These are phyloP conservation scores for Gilbertella persicaria DNA, from an alignment of 371 early-diverging fungal species.

Conservation along the genomic window DNA sequence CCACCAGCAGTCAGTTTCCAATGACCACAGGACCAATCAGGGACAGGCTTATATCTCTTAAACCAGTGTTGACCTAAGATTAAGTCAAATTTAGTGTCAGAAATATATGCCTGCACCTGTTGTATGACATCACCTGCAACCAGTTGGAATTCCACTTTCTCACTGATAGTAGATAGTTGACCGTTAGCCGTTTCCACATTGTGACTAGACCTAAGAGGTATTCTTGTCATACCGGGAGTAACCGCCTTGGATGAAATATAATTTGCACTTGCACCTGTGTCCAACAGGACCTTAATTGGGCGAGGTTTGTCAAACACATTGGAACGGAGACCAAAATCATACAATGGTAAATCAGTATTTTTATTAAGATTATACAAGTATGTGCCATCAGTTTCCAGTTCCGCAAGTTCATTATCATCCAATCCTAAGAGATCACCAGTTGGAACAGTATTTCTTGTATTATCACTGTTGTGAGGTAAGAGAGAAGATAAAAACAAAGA, in stretches of 20 bases:
- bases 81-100: slow-evolving; percentile 8
- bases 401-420: neutral
- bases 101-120: slow-evolving; percentile 4
- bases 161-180: neutral
- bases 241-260: neutral
- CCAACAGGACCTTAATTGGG: neutral
- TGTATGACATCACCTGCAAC: neutral
- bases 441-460: neutral
- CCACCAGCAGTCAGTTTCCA: too few relatives aligned
- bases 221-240: neutral
- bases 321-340: slow-evolving; percentile 3
- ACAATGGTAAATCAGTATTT: neutral
- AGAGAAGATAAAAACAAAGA: too few relatives aligned
- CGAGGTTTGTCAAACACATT: too few relatives aligned
- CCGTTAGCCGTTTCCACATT: slow-evolving; percentile 10
- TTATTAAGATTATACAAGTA: neutral
- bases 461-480: too few relatives aligned
- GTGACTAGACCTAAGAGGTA: neutral
- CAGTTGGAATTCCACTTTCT: neutral
- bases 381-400: neutral
- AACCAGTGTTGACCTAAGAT: slow-evolving; percentile 3
- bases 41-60: neutral
- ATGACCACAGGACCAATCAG: neutral
- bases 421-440: slow-evolving; percentile 1
- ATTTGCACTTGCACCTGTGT: slow-evolving; percentile 3